Percentiles rank a stretch among this genome's conserved stretches.
Conservation (phyloP, 1,139 yeast genomes). For the Yamadazyma triangularis region DNA sequence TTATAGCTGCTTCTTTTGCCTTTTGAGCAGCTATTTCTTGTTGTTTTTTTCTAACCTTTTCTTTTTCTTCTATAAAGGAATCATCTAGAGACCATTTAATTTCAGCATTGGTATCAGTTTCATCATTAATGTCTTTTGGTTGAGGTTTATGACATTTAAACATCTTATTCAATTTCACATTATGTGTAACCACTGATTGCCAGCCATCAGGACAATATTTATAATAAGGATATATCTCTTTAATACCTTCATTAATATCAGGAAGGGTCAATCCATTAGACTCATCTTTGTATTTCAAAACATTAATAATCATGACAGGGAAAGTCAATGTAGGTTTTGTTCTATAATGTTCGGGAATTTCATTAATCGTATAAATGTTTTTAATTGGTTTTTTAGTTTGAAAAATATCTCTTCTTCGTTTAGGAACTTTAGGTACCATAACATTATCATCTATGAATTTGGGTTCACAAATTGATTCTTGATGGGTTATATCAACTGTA, state of each 20-base stretch:
- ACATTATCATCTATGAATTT: slow-evolving; percentile 29
- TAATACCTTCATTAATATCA: slow-evolving; percentile 82
- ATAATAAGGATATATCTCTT: slow-evolving; percentile 85
- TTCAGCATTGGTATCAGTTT: slow-evolving; percentile 51
- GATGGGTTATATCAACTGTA: slow-evolving; percentile 21
- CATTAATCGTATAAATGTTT: slow-evolving; percentile 61
- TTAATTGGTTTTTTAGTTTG: slow-evolving; percentile 41
- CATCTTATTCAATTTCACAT: slow-evolving; percentile 77
- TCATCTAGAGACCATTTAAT: slow-evolving; percentile 94
- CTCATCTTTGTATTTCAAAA: slow-evolving; percentile 61
- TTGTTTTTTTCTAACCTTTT: slow-evolving; percentile 66
- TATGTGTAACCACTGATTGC: slow-evolving; percentile 93
- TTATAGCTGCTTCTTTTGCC: slow-evolving; percentile 53
- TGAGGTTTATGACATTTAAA: slow-evolving; percentile 53
- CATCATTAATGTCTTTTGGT: slow-evolving; percentile 45
- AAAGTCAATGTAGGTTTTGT: slow-evolving; percentile 79
- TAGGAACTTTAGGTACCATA: slow-evolving; percentile 44
- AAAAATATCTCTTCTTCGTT: slow-evolving; percentile 19
- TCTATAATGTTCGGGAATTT: slow-evolving; percentile 82
- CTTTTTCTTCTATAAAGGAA: slow-evolving; percentile 75
- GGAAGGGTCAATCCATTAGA: slow-evolving; percentile 74
- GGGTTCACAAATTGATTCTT: slow-evolving; percentile 24
- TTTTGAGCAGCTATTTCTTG: slow-evolving; percentile 57
- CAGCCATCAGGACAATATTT: slow-evolving; percentile 95
- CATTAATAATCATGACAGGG: slow-evolving; percentile 74